Conservation (phyloP, 2,329 filamentous ascomycete genomes). For the Trichophyton verrucosum region DNA sequence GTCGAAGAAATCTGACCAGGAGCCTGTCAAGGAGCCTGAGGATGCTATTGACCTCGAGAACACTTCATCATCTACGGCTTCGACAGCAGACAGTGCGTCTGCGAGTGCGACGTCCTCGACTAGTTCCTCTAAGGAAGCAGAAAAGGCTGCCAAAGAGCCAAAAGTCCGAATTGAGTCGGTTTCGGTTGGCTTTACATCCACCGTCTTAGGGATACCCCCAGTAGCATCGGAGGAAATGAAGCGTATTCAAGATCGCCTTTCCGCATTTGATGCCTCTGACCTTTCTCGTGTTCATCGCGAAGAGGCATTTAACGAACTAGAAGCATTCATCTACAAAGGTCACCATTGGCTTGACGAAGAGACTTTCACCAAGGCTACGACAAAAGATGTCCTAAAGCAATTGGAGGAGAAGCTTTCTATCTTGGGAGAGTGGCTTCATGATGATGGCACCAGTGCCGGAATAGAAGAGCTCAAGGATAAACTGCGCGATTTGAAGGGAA, state of each 20-base stretch:
- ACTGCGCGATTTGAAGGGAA: conserved; percentile 61
- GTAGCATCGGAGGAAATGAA: conserved; percentile 27
- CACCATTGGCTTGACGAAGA: conserved; percentile 71
- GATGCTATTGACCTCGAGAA: conserved; percentile 36
- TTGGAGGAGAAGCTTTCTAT: conserved; percentile 57
- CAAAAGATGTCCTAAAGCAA: conserved; percentile 51
- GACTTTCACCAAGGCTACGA: conserved; percentile 60
- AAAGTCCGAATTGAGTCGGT: conserved; percentile 42
- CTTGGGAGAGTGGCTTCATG: conserved; percentile 82
- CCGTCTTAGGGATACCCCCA: conserved; percentile 32
- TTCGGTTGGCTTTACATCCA: conserved; percentile 39
- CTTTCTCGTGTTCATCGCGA: conserved; percentile 62
- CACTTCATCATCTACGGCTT: conserved; percentile 12
- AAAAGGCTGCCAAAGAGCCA: conserved; percentile 26
- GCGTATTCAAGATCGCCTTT: conserved; percentile 57
- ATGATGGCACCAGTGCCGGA: conserved; percentile 63
- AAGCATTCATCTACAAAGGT: conserved; percentile 80
- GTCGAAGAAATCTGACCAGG: conserved; percentile 75
- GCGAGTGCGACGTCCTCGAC: conserved; percentile 24
- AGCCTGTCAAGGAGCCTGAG: conserved; percentile 45
- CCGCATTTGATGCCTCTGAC: conserved; percentile 78
- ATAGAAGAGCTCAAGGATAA: conserved; percentile 63
- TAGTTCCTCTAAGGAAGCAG: conserved; percentile 33
- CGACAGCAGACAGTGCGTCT: conserved; percentile 24
- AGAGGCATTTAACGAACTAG: conserved; percentile 83